These are phyloP conservation scores for Pinguiococcus pyrenoidosus DNA, from an alignment of 108 stramenopile genomes.

Conservation along the genomic window DNA sequence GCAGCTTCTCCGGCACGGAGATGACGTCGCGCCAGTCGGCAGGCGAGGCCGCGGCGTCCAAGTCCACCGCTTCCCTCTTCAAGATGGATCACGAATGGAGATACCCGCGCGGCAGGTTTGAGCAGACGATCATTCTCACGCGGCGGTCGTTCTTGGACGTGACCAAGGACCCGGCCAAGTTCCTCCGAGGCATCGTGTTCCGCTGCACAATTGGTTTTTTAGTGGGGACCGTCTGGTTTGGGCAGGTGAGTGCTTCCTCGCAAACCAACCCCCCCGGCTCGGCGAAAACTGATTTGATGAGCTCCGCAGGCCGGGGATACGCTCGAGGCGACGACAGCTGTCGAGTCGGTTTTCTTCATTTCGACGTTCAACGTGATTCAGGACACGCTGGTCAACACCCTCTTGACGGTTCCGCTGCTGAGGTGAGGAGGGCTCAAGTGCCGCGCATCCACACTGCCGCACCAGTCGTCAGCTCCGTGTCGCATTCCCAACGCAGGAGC, in stretches of 20 bases:
- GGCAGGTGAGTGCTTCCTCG: not conserved
- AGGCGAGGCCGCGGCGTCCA: too few species aligned
- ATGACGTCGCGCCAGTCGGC: too few species aligned
- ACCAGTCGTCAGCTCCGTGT: too few species aligned
- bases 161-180: constrained; percentile 16
- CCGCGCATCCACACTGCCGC: not conserved
- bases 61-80: too few species aligned
- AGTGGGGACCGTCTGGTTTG: not conserved
- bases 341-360: not conserved
- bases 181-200: not conserved
- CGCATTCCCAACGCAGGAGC: too few species aligned
- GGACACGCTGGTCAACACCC: not conserved
- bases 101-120: not conserved
- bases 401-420: not conserved
- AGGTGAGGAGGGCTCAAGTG: not conserved
- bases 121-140: not conserved
- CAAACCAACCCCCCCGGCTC: not conserved
- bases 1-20: too few species aligned
- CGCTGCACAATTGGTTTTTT: not conserved
- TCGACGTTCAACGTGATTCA: not conserved
- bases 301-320: not conserved
- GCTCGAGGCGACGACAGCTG: not conserved
- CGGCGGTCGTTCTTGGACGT: constrained; percentile 1
- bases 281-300: not conserved
- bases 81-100: not conserved